phyloP scores from a whole-genome alignment of 2,329 filamentous ascomycete species.

The Knoxdaviesia proteae region DNA sequence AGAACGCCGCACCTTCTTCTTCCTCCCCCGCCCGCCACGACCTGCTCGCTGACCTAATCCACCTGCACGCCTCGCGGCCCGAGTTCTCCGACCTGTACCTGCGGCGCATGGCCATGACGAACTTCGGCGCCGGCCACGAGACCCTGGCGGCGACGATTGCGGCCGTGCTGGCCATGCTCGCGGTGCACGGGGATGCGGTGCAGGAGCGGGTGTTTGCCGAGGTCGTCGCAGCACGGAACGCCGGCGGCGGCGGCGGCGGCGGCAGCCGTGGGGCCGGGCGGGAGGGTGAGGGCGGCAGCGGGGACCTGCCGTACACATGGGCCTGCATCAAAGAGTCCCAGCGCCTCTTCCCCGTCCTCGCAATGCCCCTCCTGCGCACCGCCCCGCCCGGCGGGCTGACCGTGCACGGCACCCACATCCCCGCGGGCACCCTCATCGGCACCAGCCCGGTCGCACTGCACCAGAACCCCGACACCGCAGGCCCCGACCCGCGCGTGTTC shows the following conservation, averaged over 20 bases:
- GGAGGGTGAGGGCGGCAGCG: constrained; percentile 4
- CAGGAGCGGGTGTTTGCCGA: constrained; percentile 13
- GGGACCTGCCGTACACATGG: constrained; percentile 14
- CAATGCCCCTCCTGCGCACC: constrained; percentile 26
- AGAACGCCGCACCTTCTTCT: background rate
- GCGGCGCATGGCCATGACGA: constrained; percentile 29
- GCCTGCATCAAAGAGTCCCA: constrained; percentile 30
- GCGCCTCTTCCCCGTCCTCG: constrained; percentile 27
- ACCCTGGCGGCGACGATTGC: constrained; percentile 31
- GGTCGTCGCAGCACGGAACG: constrained; percentile 3
- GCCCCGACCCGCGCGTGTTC: constrained; percentile 20
- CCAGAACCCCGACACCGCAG: constrained; percentile 26
- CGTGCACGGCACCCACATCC: constrained; percentile 19
- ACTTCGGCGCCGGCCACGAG: constrained; percentile 34
- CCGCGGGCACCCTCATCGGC: constrained; percentile 24
- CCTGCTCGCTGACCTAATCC: constrained; percentile 24
- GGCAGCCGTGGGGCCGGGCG: background rate
- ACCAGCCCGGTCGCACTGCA: constrained; percentile 30
- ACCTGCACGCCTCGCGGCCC: constrained; percentile 21
- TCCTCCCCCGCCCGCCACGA: constrained; percentile 15
- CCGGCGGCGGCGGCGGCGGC: background rate
- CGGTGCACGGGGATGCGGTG: constrained; percentile 12
- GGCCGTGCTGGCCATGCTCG: constrained; percentile 25
- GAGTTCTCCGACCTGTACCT: constrained; percentile 26
- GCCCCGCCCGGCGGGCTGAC: constrained; percentile 17